Percentiles rank a stretch among this genome's conserved stretches.
These are phyloP conservation scores for Pulveroboletus ravenelii DNA, from an alignment of 768 basidiomycete genomes.

Conservation along the genomic window DNA sequence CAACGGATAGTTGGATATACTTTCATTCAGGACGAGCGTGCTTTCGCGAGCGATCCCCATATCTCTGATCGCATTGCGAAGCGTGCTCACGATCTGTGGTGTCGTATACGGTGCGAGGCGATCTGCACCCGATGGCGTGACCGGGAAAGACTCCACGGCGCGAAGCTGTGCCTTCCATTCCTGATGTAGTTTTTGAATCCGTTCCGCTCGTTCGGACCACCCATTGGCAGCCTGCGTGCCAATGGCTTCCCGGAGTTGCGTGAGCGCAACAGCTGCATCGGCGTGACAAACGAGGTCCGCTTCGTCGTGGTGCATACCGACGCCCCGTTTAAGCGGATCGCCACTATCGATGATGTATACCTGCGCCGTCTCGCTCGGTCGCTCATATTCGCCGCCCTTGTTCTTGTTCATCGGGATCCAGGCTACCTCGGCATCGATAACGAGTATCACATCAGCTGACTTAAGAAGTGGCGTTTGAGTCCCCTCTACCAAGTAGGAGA, in stretches of 20 bases:
- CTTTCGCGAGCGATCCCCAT: constrained; percentile 33
- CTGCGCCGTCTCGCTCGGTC: constrained; percentile 39
- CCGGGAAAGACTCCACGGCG: constrained; percentile 29
- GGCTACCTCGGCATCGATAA: constrained; percentile 62
- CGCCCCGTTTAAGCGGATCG: constrained; percentile 51
- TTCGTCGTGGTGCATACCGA: constrained; percentile 47
- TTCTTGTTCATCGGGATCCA: constrained; percentile 53
- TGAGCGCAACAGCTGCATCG: constrained; percentile 48
- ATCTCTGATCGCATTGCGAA: constrained; percentile 39
- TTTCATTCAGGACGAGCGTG: constrained; percentile 58
- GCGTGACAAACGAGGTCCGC: constrained; percentile 58
- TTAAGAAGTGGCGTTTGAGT: constrained; percentile 45
- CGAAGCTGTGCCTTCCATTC: constrained; percentile 27
- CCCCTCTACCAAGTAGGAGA: constrained; percentile 44
- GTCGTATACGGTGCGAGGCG: constrained; percentile 29
- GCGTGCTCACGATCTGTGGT: constrained; percentile 45
- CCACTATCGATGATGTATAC: constrained; percentile 60
- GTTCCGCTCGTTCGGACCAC: constrained; percentile 13
- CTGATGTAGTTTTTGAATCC: constrained; percentile 19
- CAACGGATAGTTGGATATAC: constrained; percentile 50
- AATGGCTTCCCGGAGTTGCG: constrained; percentile 38
- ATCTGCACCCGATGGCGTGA: constrained; percentile 15
- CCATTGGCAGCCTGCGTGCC: constrained; percentile 8
- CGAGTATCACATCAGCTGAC: constrained; percentile 56
- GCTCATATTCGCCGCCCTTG: constrained; percentile 24